Conservation (phyloP, 2,329 filamentous ascomycete species). For the Penicillium glabrum region DNA sequence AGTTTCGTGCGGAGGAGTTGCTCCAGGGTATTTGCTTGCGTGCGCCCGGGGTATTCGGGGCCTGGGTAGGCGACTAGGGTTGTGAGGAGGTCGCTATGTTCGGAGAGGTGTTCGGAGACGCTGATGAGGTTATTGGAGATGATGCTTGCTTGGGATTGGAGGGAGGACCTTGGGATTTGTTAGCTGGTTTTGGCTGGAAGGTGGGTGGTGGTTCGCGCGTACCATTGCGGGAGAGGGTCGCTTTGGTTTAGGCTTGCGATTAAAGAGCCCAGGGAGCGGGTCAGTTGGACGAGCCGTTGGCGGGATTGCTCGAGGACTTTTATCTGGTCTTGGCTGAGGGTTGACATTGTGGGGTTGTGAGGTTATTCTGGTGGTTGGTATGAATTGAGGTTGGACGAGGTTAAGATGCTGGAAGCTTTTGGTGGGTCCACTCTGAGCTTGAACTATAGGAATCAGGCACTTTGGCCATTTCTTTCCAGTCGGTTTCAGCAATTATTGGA, state of each 20-base stretch:
- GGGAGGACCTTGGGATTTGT: constrained; percentile 57
- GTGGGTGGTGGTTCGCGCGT: constrained; percentile 24
- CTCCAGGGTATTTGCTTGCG: constrained; percentile 60
- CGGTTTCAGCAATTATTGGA: no score
- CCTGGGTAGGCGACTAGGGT: constrained; percentile 73
- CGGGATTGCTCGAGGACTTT: constrained; percentile 71
- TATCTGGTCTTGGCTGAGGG: constrained; percentile 43
- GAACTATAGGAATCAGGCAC: no score
- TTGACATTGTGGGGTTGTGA: constrained; percentile 30
- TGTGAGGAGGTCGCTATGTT: constrained; percentile 66
- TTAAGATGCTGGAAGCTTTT: not conserved
- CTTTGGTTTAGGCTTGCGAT: constrained; percentile 60
- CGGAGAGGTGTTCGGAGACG: constrained; percentile 64
- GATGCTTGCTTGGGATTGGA: constrained; percentile 71
- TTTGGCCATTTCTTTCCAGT: no score
- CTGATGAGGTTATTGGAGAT: constrained; percentile 69
- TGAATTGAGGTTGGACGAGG: not conserved
- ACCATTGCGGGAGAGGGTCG: constrained; percentile 69
- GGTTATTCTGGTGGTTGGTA: not conserved
- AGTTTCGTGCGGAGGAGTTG: constrained; percentile 80
- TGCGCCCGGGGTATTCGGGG: constrained; percentile 71
- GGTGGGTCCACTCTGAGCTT: not conserved
- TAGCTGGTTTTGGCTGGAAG: not conserved
- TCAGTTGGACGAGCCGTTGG: constrained; percentile 66
- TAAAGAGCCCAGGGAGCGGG: constrained; percentile 66